Conservation (phyloP, 345 rosid genomes). For the Lepidium didymum region DNA sequence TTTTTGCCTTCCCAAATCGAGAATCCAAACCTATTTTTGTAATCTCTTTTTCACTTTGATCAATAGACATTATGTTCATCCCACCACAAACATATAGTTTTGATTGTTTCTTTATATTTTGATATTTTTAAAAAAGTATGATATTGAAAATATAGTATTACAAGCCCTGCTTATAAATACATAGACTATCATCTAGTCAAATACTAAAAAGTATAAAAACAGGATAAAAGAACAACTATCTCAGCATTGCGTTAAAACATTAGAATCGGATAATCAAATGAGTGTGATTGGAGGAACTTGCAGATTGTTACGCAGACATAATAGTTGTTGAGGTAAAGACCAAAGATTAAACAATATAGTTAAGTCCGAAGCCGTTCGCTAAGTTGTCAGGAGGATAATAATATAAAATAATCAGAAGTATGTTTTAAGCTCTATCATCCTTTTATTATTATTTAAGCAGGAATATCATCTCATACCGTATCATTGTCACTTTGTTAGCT, state of each 20-base stretch:
- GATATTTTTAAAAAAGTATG: too few relatives aligned
- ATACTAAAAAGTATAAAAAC: background rate
- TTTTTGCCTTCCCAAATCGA: too few relatives aligned
- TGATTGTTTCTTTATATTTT: too few relatives aligned
- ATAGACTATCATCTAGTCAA: too few relatives aligned
- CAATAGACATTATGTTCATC: too few relatives aligned
- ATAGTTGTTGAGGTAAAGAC: background rate
- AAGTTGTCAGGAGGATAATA: background rate
- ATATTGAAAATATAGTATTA: too few relatives aligned
- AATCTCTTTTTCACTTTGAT: too few relatives aligned
- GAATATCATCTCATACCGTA: background rate
- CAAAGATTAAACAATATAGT: background rate
- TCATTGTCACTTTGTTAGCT: slow-evolving; percentile 15
- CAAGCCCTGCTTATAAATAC: too few relatives aligned
- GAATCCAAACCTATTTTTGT: too few relatives aligned
- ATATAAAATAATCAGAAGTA: background rate
- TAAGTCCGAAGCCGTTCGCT: background rate
- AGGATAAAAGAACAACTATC: background rate
- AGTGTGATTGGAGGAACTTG: background rate
- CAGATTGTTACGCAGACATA: background rate
- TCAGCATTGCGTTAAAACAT: slow-evolving; percentile 9
- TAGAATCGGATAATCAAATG: slow-evolving; percentile 3
- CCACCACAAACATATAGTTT: too few relatives aligned
- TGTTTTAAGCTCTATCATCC: background rate
- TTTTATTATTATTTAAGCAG: too few relatives aligned